Conservation (phyloP, 371 early-diverging fungal species). For the Sporodiniella umbellata region DNA sequence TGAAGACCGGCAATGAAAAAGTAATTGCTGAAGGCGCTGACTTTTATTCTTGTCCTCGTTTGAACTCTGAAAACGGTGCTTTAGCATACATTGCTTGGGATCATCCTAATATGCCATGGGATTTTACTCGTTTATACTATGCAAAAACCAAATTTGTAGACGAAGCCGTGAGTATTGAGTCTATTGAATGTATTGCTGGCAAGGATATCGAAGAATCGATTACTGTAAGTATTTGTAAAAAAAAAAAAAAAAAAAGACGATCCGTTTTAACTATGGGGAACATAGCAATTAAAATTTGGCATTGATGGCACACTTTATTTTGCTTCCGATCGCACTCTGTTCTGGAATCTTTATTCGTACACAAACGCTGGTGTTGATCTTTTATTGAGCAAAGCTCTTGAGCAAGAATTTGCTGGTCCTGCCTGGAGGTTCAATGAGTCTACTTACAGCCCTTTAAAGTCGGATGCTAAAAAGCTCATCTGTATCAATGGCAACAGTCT, state of each 20-base stretch:
- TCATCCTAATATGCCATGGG: slow-evolving; percentile 82
- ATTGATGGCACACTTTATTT: slow-evolving; percentile 58
- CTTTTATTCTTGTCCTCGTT: slow-evolving; percentile 64
- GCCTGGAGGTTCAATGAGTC: slow-evolving; percentile 36
- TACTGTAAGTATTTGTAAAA: slow-evolving; percentile 24
- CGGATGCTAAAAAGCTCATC: slow-evolving; percentile 39
- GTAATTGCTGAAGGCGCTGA: slow-evolving; percentile 56
- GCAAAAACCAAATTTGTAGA: slow-evolving; percentile 27
- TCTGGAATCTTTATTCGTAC: slow-evolving; percentile 67
- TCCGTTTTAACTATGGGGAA: too few relatives aligned
- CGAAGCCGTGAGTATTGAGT: slow-evolving; percentile 11
- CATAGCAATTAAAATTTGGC: slow-evolving; percentile 62
- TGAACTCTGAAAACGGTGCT: slow-evolving; percentile 33
- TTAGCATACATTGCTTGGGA: slow-evolving; percentile 68
- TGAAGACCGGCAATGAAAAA: slow-evolving; percentile 33
- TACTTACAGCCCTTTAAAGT: slow-evolving; percentile 40
- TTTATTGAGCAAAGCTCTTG: slow-evolving; percentile 45
- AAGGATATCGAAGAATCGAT: slow-evolving; percentile 51
- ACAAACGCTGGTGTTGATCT: slow-evolving; percentile 25
- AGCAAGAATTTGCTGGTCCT: slow-evolving; percentile 59
- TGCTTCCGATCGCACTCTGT: slow-evolving; percentile 65
- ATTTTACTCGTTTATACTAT: slow-evolving; percentile 58
- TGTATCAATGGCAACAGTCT: slow-evolving; percentile 40
- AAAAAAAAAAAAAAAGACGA: too few relatives aligned
- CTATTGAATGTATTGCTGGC: slow-evolving; percentile 40